Conservation (phyloP, 768 basidiomycete species). For the Tephrocybe sp. region DNA sequence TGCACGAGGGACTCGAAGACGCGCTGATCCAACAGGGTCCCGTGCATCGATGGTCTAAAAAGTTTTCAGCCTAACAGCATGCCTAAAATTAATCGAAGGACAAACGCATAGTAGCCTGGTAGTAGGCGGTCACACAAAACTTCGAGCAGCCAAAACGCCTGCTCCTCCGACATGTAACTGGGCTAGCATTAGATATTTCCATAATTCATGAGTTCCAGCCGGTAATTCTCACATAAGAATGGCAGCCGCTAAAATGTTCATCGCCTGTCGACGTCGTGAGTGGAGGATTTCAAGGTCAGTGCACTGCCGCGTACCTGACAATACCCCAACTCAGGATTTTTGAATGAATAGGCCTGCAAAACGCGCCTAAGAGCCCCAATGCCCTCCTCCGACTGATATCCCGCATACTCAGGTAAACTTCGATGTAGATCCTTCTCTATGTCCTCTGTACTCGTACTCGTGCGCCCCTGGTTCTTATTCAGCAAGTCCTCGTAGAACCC, state of each 20-base stretch:
- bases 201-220: conserved; percentile 18
- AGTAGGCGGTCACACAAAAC: conserved; percentile 92
- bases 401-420: conserved; percentile 94
- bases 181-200: conserved; percentile 9
- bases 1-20: conserved; percentile 95
- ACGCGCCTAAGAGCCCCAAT: conserved; percentile 85
- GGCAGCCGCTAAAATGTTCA: conserved; percentile 98
- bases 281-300: background rate
- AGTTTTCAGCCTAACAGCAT: conserved; percentile 8
- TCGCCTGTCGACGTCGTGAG: conserved; percentile 55
- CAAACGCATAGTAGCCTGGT: conserved; percentile 96
- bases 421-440: conserved; percentile 98
- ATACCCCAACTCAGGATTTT: conserved; percentile 92
- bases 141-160: conserved; percentile 96
- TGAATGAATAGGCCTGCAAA: conserved; percentile 92
- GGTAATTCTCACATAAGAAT: conserved; percentile 84
- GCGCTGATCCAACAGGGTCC: conserved; percentile 96
- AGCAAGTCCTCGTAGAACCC: conserved; percentile 79
- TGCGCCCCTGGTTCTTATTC: conserved; percentile 73
- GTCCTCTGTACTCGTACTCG: conserved; percentile 91
- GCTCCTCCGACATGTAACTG: conserved; percentile 99
- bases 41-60: conserved; percentile 95
- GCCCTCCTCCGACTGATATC: conserved; percentile 90
- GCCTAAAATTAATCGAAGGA: conserved; percentile 6
- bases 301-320: conserved; percentile 64